Conservation (phyloP, 768 basidiomycete species). For the Xerocomus spinulosus region DNA sequence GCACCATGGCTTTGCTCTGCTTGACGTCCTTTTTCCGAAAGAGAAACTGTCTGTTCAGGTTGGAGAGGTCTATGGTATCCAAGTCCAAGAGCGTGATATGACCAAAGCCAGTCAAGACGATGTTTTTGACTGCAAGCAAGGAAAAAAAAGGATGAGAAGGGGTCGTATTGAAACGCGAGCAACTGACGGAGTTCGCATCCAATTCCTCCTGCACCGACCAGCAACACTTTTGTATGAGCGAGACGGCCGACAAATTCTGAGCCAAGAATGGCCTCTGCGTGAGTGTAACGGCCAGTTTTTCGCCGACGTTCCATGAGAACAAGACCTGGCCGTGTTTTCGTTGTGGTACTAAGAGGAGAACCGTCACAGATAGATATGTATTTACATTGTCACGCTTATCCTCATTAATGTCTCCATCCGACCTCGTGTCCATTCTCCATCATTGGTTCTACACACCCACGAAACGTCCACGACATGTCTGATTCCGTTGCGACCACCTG, state of each 20-base stretch:
- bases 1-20: slow-evolving; percentile 88
- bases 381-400: slow-evolving; percentile 7
- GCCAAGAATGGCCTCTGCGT: slow-evolving; percentile 79
- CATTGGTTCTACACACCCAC: slow-evolving; percentile 65
- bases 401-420: slow-evolving; percentile 50
- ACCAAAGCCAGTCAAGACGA: slow-evolving; percentile 89
- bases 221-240: slow-evolving; percentile 63
- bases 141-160: not conserved
- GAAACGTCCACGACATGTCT: slow-evolving; percentile 41
- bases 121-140: slow-evolving; percentile 77
- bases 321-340: not conserved
- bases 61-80: slow-evolving; percentile 97
- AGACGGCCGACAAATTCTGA: slow-evolving; percentile 59
- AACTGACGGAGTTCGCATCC: slow-evolving; percentile 89
- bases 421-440: slow-evolving; percentile 63
- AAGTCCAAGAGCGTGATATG: slow-evolving; percentile 91
- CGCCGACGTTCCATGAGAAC: slow-evolving; percentile 6
- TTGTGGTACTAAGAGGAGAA: no score
- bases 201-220: slow-evolving; percentile 96
- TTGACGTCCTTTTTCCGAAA: slow-evolving; percentile 98
- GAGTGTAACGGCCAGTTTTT: slow-evolving; percentile 40
- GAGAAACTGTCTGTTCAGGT: slow-evolving; percentile 94
- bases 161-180: not conserved
- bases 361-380: no score
- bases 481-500: slow-evolving; percentile 40